Conservation (phyloP, 2,329 filamentous ascomycete genomes). For the Phaeomoniella chlamydospora region DNA sequence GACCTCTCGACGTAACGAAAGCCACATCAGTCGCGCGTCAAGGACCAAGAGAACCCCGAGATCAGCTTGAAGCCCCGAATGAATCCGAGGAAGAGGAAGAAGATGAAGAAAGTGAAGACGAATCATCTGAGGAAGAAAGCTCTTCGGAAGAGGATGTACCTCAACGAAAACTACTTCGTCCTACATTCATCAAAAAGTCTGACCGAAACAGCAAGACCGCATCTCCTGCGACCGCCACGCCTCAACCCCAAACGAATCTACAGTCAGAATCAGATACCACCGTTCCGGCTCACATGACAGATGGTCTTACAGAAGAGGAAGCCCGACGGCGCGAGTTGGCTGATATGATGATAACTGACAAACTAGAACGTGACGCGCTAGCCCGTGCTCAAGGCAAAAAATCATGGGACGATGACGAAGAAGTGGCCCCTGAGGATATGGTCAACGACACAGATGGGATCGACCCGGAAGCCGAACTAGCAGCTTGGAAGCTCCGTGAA, state of each 20-base stretch:
- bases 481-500: constrained; percentile 89
- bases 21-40: constrained; percentile 7
- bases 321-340: constrained; percentile 53
- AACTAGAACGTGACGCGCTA: constrained; percentile 68
- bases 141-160: constrained; percentile 44
- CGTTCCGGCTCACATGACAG: constrained; percentile 9
- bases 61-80: constrained; percentile 22
- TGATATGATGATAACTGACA: constrained; percentile 72
- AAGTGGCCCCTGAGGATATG: constrained; percentile 54
- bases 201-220: constrained; percentile 30
- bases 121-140: constrained; percentile 42
- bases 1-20: constrained; percentile 9
- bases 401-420: constrained; percentile 61
- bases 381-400: constrained; percentile 63
- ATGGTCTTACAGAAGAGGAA: constrained; percentile 32
- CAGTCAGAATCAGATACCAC: background rate
- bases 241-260: constrained; percentile 3
- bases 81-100: constrained; percentile 40
- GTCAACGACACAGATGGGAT: constrained; percentile 81
- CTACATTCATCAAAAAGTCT: constrained; percentile 52
- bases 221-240: constrained; percentile 6
- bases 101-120: constrained; percentile 28
- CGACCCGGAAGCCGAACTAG: constrained; percentile 76
- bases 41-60: constrained; percentile 13
- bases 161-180: constrained; percentile 42